Evolutionary conservation across 129 eudicot species (phyloP), one percentile per base, ranked within the genome.

Genomic region (Pittosporum tobira): DNA sequence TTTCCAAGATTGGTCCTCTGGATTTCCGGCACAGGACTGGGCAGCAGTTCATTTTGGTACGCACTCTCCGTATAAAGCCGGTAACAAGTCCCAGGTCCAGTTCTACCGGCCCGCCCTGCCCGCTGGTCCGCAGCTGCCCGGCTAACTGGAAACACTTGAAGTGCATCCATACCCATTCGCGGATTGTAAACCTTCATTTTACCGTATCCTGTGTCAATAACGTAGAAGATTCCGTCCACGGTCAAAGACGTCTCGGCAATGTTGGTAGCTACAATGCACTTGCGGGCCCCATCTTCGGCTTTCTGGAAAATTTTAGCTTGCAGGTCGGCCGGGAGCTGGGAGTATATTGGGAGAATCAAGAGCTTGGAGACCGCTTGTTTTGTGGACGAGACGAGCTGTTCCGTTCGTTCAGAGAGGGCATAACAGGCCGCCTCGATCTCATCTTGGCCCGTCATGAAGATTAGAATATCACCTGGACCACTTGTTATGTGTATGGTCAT

Each of bases 111-210:
- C 14, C 91, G 65, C 20, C 86, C 91, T 1, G 85, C 83, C 19
- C 91, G 80, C 67, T 83, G 91, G 53, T 79, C 86, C 55, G 91
- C 91, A 9, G 91, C 85, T 23, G 91, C 91, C 25, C 78, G 80
- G 29, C 91, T 83, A 9, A 83, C 83, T 0, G 85, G 86, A 46
- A 79, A 79, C 47, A 83, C 86, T 69, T 83, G 85, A 5, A 75
- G 78, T 27, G 91, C 85, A 51, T 79, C 91, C 86, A 79, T 83
- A 66, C 91, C 91, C 85, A 79, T 79, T 10, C 86, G 68, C 0
- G 85, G 86, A 64, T 83, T 83, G 62, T 83, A 83, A 34, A 79
- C 86, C 80, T 83, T 83, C 86, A 83, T 79, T 65, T 83, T 83
- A 30, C 86, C 78, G 11, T 79, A 79, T 25, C 91, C 91, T 0